These are phyloP conservation scores for Lactarius evosmus DNA, from an alignment of 768 basidiomycete species.

Conservation along the genomic window DNA sequence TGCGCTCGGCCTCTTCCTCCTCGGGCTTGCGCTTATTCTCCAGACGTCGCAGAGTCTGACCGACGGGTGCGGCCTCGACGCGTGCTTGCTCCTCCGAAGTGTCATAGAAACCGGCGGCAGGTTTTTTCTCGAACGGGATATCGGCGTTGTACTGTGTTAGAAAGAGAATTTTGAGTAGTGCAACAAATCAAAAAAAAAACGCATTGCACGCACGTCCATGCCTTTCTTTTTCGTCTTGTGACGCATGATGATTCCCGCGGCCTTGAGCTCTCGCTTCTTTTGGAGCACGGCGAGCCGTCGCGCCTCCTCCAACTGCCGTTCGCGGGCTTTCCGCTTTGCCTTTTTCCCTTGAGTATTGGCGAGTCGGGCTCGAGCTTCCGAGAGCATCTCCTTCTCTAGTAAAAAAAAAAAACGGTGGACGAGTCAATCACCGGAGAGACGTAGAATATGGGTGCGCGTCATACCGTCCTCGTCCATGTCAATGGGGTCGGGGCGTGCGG, in stretches of 20 bases:
- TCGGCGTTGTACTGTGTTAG: constrained; percentile 85
- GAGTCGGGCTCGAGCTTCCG: constrained; percentile 94
- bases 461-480: constrained; percentile 99
- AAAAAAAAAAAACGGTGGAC: constrained; percentile 23
- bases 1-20: constrained; percentile 89
- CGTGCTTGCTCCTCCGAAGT: constrained; percentile 91
- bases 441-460: constrained; percentile 28
- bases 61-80: constrained; percentile 82
- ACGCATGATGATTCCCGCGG: constrained; percentile 96
- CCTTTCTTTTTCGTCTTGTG: constrained; percentile 94
- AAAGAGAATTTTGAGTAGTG: constrained; percentile 19
- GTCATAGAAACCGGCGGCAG: constrained; percentile 96
- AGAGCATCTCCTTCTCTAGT: constrained; percentile 98
- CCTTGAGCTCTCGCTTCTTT: constrained; percentile 97
- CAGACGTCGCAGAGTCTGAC: constrained; percentile 84
- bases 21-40: constrained; percentile 96
- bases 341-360: constrained; percentile 99
- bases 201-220: constrained; percentile 74
- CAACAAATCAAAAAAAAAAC: constrained; percentile 5
- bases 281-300: constrained; percentile 90
- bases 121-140: constrained; percentile 97
- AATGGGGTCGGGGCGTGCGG: constrained; percentile 96
- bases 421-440: background rate
- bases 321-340: constrained; percentile 96
- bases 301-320: constrained; percentile 96